These are phyloP conservation scores for Metschnikowia koreensis DNA, from an alignment of 805 yeast genomes.

Conservation along the genomic window DNA sequence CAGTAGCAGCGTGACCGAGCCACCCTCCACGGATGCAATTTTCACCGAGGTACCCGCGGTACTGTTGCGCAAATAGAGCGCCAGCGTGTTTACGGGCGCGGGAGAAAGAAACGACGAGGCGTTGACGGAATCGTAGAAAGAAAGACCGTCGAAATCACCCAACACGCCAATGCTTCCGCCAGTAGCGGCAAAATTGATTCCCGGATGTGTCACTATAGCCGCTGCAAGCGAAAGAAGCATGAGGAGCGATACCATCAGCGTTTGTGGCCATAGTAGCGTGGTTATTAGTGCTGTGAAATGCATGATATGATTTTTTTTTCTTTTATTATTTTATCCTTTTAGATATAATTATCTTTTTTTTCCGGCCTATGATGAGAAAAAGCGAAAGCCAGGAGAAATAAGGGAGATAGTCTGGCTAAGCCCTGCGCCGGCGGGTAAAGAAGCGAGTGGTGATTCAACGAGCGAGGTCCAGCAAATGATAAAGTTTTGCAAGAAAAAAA, in stretches of 20 bases:
- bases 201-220: slow-evolving; percentile 14
- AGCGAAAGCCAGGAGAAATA: neutral
- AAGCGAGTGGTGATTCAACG: neutral
- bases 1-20: slow-evolving; percentile 26
- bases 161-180: slow-evolving; percentile 18
- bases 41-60: slow-evolving; percentile 9
- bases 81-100: slow-evolving; percentile 7
- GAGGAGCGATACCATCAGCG: neutral
- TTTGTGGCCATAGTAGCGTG: slow-evolving; percentile 6
- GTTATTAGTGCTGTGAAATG: slow-evolving; percentile 5
- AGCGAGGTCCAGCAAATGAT: neutral
- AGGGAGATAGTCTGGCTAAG: neutral
- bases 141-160: slow-evolving; percentile 19
- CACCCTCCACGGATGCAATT: slow-evolving; percentile 35
- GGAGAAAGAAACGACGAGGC: slow-evolving; percentile 17
- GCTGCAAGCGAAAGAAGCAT: neutral
- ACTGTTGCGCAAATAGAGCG: slow-evolving; percentile 16
- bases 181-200: slow-evolving; percentile 13
- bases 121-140: slow-evolving; percentile 16
- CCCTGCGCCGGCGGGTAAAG: neutral
- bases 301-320: neutral
- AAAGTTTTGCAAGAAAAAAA: neutral
- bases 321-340: too few species aligned
- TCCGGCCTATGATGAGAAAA: neutral
- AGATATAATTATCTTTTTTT: neutral